Evolutionary conservation across 2,329 filamentous ascomycete species (phyloP), one percentile per base, ranked within the genome.

Genomic region (Fusarium denticulatum): DNA sequence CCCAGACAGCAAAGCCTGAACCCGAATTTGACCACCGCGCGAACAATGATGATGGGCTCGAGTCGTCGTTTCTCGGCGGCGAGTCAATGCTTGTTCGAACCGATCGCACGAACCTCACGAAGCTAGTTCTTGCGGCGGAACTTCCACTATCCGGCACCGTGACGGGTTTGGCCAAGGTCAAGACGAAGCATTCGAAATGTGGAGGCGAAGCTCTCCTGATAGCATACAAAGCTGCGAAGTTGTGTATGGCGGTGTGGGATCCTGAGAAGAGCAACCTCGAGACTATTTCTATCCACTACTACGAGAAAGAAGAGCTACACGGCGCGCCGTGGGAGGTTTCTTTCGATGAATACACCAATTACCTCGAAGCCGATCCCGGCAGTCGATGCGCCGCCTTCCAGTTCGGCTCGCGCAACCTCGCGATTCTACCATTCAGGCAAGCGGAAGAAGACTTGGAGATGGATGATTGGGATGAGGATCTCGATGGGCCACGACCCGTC

Each of bases 281-380:
- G 77, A 98, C 96, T 60, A 90, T 96, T 72, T 98, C 96, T 58
- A 96, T 99, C 78, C 96, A 99, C 85, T 98, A 95, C 86, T 99
- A 98, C 84, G 96, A 99, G 82, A 94, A 96, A 81, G 95, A 98
- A 79, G 95, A 97, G 80, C 86, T 96, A 70, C 90, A 93, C 74
- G 91, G 92, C 60, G 93, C 90, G 71, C 95, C 96, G 1, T 98
- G 95, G 92, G 91, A 93, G 57, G 88, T 92, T 59, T 89, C 92
- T 62, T 85, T 97, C 78, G 90, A 90, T 80, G 90, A 93, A 71
- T 94, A 92, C 80, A 88, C 91, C 82, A 97, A 93, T 81, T 93
- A 93, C 77, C 86, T 99, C 78, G 93, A 92, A 56, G 94, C 96
- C 67, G 96, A 99, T 79, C 96, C 96, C 5, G 93, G 92, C 76